Evolutionary conservation across 2,329 filamentous ascomycete genomes (phyloP), one percentile per base, ranked within the genome.

Genomic region (Dryadomyces sulphureus): DNA sequence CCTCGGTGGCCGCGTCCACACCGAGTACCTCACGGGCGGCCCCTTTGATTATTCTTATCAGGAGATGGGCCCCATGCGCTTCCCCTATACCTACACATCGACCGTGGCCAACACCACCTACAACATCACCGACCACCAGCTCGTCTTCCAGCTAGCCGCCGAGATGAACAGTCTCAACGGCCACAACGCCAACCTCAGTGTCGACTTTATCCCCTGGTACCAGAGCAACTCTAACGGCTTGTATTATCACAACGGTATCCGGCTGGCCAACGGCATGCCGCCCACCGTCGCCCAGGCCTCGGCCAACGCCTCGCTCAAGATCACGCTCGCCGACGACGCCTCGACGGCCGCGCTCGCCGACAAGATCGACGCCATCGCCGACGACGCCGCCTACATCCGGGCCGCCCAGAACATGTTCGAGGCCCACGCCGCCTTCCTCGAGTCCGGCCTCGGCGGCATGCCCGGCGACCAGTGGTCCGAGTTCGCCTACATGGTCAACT

Each of bases 31-130:
- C 2, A 69, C 69, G 3, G 73, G 70, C 4, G 73, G 66, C 0
- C 73, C 75, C 0, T 69, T 72, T 19, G 67, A 81, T 49, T 81
- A 82, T 54, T 76, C 77, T 19, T 82, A 83, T 56, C 77, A 81
- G 38, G 79, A 81, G 55, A 70, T 69, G 54, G 79, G 79, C 0
- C 75, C 77, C 0, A 81, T 82, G 77, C 64, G 77, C 2, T 76
- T 82, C 52, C 78, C 79, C 2, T 34, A 34, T 6, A 47, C 46
- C 3, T 39, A 32, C 36, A 42, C 17, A 22, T 21, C 38, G 25
- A 66, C 68, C 24, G 66, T 68, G 3, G 63, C 64, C n/a, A 76
- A 77, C 50, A 65, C 73, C 53, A 79, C 72, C 0, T 62, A 64
- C 50, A 68, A 76, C 48, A 75, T 81, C 50, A 68, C 70, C 8